phyloP scores from a whole-genome alignment of 352 stramenopile genomes.

The Peronospora tabacina region DNA sequence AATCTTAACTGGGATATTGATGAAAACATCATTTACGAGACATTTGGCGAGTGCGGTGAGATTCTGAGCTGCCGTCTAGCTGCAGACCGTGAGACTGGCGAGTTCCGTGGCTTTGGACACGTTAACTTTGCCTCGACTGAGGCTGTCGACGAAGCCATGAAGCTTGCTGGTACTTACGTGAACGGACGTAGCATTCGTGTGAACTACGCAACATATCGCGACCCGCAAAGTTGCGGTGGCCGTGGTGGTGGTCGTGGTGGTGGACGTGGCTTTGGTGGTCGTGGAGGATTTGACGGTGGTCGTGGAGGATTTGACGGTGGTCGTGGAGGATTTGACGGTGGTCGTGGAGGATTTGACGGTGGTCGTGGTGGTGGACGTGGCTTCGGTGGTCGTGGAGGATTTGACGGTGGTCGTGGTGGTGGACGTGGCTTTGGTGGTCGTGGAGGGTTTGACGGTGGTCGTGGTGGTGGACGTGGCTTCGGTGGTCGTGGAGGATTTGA shows the following conservation, averaged over 20 bases:
- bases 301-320: constrained; percentile 43
- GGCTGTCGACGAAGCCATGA: constrained; percentile 87
- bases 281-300: constrained; percentile 37
- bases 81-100: constrained; percentile 93
- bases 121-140: constrained; percentile 95
- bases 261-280: constrained; percentile 47
- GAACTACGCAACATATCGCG: constrained; percentile 89
- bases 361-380: constrained; percentile 59
- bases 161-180: constrained; percentile 89
- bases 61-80: constrained; percentile 92
- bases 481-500: constrained; percentile 57
- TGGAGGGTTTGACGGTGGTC: constrained; percentile 41
- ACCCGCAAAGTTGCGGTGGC: constrained; percentile 24
- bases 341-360: constrained; percentile 60
- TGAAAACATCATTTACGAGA: constrained; percentile 89
- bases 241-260: constrained; percentile 65
- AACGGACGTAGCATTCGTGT: constrained; percentile 91
- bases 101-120: constrained; percentile 98
- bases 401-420: constrained; percentile 34
- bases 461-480: constrained; percentile 35
- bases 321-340: constrained; percentile 39
- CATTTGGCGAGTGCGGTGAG: constrained; percentile 93
- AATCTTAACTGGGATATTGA: constrained; percentile 96
- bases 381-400: constrained; percentile 48
- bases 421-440: constrained; percentile 40